Evolutionary conservation across 2,329 filamentous ascomycete genomes (phyloP).

Genomic region (Aspergillus sp.): DNA sequence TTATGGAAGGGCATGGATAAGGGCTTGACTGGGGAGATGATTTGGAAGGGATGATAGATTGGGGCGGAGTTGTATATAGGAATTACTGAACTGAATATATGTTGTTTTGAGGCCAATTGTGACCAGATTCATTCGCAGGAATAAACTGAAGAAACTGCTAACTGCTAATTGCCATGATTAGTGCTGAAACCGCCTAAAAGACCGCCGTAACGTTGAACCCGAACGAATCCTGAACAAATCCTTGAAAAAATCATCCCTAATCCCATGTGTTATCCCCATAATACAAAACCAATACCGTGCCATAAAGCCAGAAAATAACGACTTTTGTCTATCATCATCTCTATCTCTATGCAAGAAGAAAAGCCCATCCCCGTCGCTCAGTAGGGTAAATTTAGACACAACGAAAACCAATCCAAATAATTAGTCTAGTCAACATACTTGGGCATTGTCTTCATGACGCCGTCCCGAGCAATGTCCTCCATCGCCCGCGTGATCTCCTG

Average conservation of each 20-base stretch:
- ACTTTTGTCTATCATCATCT: not conserved
- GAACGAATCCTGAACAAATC: too few relatives aligned
- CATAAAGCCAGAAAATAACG: not conserved
- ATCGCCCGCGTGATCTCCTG: slow-evolving; percentile 49
- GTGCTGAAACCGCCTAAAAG: not conserved
- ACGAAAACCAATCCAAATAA: not conserved
- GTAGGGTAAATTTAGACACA: not conserved
- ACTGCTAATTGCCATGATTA: too few relatives aligned
- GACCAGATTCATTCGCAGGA: too few relatives aligned
- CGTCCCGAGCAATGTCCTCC: slow-evolving; percentile 49
- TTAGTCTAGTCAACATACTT: slow-evolving; percentile 48
- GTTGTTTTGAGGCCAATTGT: too few relatives aligned
- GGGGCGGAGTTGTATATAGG: too few relatives aligned
- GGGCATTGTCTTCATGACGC: slow-evolving; percentile 51
- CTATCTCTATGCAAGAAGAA: not conserved
- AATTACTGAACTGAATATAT: too few relatives aligned
- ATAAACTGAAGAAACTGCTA: too few relatives aligned
- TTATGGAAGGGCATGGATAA: too few relatives aligned
- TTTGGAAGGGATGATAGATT: too few relatives aligned
- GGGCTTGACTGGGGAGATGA: too few relatives aligned
- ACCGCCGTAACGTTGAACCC: not conserved
- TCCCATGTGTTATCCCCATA: not conserved
- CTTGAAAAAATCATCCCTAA: not conserved
- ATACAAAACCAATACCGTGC: not conserved
- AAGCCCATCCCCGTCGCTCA: not conserved